phyloP scores from a whole-genome alignment of 768 basidiomycete genomes.

The Auricularia sp. region DNA sequence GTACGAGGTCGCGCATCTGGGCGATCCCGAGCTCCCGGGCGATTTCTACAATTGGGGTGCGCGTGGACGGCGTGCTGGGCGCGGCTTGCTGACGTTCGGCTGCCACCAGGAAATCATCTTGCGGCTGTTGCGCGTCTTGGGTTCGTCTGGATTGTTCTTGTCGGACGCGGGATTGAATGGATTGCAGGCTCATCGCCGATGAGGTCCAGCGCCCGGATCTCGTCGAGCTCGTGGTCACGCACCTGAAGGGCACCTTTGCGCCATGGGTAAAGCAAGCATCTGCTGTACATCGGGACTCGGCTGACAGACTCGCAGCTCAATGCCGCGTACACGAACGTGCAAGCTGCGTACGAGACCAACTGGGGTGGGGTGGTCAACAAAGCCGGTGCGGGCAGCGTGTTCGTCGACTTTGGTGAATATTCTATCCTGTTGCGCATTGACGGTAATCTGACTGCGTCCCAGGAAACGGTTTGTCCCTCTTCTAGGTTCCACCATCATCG shows the following conservation, averaged over 20 bases:
- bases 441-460: conserved; percentile 3
- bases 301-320: neutral
- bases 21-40: conserved; percentile 3
- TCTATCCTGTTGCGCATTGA: too few species aligned
- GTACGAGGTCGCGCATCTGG: neutral
- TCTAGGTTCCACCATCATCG: neutral
- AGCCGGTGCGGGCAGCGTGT: conserved; percentile 21
- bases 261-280: conserved; percentile 14
- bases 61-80: too few species aligned
- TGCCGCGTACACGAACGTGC: conserved; percentile 6
- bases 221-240: conserved; percentile 18
- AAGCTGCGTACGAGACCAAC: conserved; percentile 27
- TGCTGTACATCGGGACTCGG: neutral
- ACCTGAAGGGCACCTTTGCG: conserved; percentile 18
- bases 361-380: conserved; percentile 30
- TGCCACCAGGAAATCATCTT: conserved; percentile 13
- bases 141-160: conserved; percentile 12
- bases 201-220: conserved; percentile 23
- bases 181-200: conserved; percentile 21
- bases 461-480: too few species aligned
- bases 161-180: neutral
- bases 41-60: conserved; percentile 26
- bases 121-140: conserved; percentile 23
- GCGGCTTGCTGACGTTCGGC: too few species aligned
- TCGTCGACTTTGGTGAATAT: conserved; percentile 26